These are phyloP conservation scores for Yamadazyma sp. DNA, from an alignment of 805 yeast species.

Conservation along the genomic window DNA sequence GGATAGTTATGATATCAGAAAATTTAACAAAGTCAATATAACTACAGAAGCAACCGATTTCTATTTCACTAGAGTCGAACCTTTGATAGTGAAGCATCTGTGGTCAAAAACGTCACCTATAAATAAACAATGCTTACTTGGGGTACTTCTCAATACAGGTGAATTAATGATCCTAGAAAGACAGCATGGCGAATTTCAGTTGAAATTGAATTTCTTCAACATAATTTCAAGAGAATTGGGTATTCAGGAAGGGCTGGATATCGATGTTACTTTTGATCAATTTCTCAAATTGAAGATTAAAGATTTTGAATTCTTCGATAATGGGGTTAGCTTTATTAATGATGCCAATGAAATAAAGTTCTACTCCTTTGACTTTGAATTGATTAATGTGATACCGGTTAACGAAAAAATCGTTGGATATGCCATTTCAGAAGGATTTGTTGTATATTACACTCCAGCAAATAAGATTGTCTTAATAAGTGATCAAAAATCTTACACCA, in stretches of 20 bases:
- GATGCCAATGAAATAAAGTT: background rate
- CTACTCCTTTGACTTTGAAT: slow-evolving; percentile 1
- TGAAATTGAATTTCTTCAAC: slow-evolving; percentile 26
- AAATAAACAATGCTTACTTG: slow-evolving; percentile 29
- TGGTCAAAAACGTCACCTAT: slow-evolving; percentile 28
- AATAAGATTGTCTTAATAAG: slow-evolving; percentile 1
- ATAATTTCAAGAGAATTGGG: slow-evolving; percentile 20
- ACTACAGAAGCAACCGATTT: slow-evolving; percentile 26
- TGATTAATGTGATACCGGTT: background rate
- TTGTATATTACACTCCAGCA: slow-evolving; percentile 1
- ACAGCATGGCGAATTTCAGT: slow-evolving; percentile 21
- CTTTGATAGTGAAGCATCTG: slow-evolving; percentile 33
- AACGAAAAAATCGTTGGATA: background rate
- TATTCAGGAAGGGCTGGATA: slow-evolving; percentile 12
- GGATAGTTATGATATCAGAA: slow-evolving; percentile 27
- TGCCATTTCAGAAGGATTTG: background rate
- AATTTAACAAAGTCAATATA: slow-evolving; percentile 23
- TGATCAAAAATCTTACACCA: background rate
- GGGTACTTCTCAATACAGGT: slow-evolving; percentile 35
- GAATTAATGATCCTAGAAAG: slow-evolving; percentile 33
- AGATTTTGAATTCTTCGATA: slow-evolving; percentile 21
- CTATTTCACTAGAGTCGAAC: slow-evolving; percentile 27
- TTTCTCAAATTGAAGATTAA: slow-evolving; percentile 22
- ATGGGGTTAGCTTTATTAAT: background rate
- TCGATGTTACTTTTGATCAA: slow-evolving; percentile 19